Percentiles rank a stretch among this genome's conserved stretches.
phyloP scores from a whole-genome alignment of 805 yeast genomes.

The Hanseniaspora osmophila region DNA sequence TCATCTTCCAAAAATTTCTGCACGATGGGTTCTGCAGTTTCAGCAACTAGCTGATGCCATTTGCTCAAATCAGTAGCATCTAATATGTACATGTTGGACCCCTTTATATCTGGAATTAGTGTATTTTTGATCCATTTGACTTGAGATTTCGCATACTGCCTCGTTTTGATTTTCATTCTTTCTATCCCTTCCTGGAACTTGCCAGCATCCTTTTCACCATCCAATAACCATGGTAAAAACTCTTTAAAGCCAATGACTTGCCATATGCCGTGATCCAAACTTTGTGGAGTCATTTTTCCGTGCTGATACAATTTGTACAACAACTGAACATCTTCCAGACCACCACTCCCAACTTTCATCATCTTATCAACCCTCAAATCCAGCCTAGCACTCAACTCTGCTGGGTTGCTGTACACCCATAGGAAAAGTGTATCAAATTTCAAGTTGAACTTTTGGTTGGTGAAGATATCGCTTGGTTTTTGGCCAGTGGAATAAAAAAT shows the following conservation, averaged over 20 bases:
- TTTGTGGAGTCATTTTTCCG: conserved; percentile 26
- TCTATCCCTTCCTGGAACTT: conserved; percentile 37
- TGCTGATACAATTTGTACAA: conserved; percentile 33
- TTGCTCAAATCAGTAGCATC: conserved; percentile 58
- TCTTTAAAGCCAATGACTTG: conserved; percentile 93
- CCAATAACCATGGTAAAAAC: conserved; percentile 54
- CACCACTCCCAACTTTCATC: conserved; percentile 46
- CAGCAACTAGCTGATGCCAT: conserved; percentile 48
- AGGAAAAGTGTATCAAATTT: conserved; percentile 51
- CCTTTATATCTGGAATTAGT: conserved; percentile 48
- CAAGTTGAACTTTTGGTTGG: conserved; percentile 43
- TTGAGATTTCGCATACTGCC: conserved; percentile 79
- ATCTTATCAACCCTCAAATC: conserved; percentile 75
- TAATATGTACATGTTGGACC: conserved; percentile 51
- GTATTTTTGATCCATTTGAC: conserved; percentile 79
- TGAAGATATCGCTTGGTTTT: conserved; percentile 58
- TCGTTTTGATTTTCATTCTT: conserved; percentile 69
- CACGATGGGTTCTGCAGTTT: conserved; percentile 41
- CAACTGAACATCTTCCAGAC: conserved; percentile 50
- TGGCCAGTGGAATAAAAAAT: conserved; percentile 54
- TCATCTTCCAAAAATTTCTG: conserved; percentile 23
- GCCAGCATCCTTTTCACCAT: conserved; percentile 10
- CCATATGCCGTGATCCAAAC: conserved; percentile 66
- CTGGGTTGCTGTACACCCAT: conserved; percentile 68
- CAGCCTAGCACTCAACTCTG: conserved; percentile 43